Conservation (phyloP, 1,284 basidiomycete genomes). For the Mycena sp. region DNA sequence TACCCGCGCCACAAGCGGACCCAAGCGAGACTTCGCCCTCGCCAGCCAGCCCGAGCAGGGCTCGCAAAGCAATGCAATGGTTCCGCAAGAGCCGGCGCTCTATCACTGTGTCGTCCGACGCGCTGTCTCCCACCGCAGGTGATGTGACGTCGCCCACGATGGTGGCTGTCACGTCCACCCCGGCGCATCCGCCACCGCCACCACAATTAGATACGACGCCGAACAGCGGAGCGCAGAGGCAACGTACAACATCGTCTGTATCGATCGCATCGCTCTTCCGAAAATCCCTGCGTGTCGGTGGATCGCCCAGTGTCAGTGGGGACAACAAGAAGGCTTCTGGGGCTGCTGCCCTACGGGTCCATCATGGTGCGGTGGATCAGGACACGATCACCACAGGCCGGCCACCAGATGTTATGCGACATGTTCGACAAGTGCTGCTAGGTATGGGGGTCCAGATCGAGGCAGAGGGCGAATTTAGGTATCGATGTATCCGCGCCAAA, state of each 20-base stretch:
- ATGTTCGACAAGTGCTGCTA: conserved; percentile 82
- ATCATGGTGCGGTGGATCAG: conserved; percentile 94
- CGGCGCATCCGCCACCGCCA: not conserved
- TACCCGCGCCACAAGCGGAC: conserved; percentile 31
- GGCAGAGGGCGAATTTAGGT: conserved; percentile 89
- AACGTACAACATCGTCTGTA: conserved; percentile 30
- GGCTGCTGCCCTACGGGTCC: conserved; percentile 71
- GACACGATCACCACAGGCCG: conserved; percentile 88
- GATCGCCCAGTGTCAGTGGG: not conserved
- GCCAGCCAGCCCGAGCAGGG: conserved; percentile 68
- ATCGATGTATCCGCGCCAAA: conserved; percentile 81
- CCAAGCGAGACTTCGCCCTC: conserved; percentile 56
- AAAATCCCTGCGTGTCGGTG: conserved; percentile 17
- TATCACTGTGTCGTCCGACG: no score
- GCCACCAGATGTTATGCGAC: conserved; percentile 89
- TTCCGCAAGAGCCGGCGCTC: conserved; percentile 48
- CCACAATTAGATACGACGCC: conserved; percentile 24
- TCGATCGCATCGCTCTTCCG: conserved; percentile 30
- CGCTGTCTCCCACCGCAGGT: no score
- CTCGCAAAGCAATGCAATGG: conserved; percentile 84
- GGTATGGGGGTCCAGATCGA: conserved; percentile 93
- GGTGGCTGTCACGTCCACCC: not conserved
- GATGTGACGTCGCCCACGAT: no score
- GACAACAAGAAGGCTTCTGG: conserved; percentile 46
- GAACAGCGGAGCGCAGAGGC: conserved; percentile 22